These are phyloP conservation scores for Clavispora asparagi DNA, from an alignment of 805 yeast species.

Conservation along the genomic window DNA sequence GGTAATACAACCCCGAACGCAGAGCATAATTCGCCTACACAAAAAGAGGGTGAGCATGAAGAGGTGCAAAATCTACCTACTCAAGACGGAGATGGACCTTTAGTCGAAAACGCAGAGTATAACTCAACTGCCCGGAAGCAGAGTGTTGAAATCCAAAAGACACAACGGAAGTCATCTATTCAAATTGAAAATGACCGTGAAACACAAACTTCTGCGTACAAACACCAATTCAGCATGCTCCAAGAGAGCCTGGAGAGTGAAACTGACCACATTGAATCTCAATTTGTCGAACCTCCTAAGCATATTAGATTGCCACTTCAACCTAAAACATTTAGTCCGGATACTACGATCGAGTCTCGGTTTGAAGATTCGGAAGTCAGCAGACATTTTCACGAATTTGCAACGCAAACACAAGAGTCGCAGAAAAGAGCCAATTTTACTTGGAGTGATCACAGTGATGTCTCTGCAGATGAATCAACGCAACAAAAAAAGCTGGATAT, in stretches of 20 bases:
- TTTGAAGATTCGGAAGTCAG: conserved; percentile 5
- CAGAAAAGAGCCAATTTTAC: conserved; percentile 1
- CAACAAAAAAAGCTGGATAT: background rate
- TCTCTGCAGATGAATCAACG: background rate
- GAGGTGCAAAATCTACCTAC: too few species aligned
- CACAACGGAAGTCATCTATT: too few species aligned
- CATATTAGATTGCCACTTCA: background rate
- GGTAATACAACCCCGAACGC: too few species aligned
- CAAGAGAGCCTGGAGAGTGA: background rate
- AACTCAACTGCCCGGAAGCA: background rate
- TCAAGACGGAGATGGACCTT: too few species aligned
- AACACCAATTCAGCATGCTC: background rate
- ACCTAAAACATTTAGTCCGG: conserved; percentile 8
- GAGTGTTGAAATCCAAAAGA: too few species aligned
- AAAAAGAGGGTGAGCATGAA: too few species aligned
- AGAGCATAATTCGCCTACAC: too few species aligned
- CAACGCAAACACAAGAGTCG: conserved; percentile 8
- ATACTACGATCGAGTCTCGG: conserved; percentile 7
- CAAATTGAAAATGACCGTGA: too few species aligned
- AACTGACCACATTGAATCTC: background rate
- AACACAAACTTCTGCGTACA: background rate
- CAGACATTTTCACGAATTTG: conserved; percentile 6
- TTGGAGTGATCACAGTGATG: conserved; percentile 1
- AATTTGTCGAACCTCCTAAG: background rate
- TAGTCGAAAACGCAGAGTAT: background rate